Base-by-base conservation (phyloP, 306 rosid genomes). In the Macrotyloma uniflorum region DNA sequence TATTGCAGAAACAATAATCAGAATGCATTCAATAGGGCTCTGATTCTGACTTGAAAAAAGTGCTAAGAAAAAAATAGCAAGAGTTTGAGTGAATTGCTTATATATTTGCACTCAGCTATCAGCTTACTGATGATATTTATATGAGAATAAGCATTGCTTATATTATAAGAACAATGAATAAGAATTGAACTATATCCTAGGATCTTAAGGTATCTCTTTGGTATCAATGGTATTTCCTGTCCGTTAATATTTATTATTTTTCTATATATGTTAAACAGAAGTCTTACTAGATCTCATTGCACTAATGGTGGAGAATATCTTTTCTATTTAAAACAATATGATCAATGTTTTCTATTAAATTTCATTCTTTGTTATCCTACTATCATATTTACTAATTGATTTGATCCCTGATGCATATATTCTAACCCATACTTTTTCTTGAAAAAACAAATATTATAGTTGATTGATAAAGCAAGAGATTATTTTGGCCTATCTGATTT, bases 401-500 rank as follows among this genome's bases (percentile, higher is more conserved):
- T 59, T 47, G 77, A 75, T 46, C 45, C 77, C 33, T 79, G 49
- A 53, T 43, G 55, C 32, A 33, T 75, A 30, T 18, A 14, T 59
- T 28, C 73, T 28, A 43, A 75, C 74, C 50, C 45, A 26, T 55
- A n/a, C n/a, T n/a, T n/a, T n/a, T 64, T 74, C 71, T 28, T 70
- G 55, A 40, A 77, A 68, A 73, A 72, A 54, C 47, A 20, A 80
- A 74, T 58, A 57, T n/a, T 74, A 23, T 73, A 95, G 98, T 89
- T 95, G 86, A 92, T 95, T 67, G 90, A 91, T 79, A 86, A 91
- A 88, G 97, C 97, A 1, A 92, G 98, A 83, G 88, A 87, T 14
- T 86, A 83, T 72, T 70, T 95, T 83, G 97, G 98, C 58, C 87
- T 95, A 23, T 89, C 88, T 64, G 90, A 82, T 79, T 90, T 92